Evolutionary conservation across 352 stramenopile species (phyloP).

Genomic region (Detonula confervacea): DNA sequence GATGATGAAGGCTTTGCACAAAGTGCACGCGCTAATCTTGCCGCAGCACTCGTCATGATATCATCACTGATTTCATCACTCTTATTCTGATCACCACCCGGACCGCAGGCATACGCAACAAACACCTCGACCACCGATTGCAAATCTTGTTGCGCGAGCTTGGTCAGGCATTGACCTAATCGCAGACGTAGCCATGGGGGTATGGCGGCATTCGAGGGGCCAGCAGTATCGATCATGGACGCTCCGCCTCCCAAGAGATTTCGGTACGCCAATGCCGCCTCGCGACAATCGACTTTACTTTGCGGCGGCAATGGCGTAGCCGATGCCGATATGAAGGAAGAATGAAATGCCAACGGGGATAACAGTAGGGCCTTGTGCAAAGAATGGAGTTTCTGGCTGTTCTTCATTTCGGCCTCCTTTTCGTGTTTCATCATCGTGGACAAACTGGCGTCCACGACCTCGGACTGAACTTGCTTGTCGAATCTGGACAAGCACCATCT

Average conservation of each 20-base stretch:
- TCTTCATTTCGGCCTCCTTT: conserved; percentile 27
- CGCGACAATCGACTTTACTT: conserved; percentile 41
- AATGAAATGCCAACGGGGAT: conserved; percentile 33
- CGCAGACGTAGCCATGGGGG: conserved; percentile 70
- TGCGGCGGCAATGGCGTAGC: not conserved
- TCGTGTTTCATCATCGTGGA: conserved; percentile 17
- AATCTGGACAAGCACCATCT: conserved; percentile 46
- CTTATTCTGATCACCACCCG: no score
- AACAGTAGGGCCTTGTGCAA: conserved; percentile 42
- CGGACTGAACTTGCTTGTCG: conserved; percentile 10
- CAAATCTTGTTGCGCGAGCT: conserved; percentile 67
- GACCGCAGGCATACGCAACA: conserved; percentile 49
- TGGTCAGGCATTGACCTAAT: conserved; percentile 64
- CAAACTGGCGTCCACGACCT: not conserved
- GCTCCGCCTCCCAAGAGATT: conserved; percentile 52
- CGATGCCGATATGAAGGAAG: conserved; percentile 24
- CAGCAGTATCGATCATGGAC: conserved; percentile 20
- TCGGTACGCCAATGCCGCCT: conserved; percentile 53
- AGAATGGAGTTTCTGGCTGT: conserved; percentile 20
- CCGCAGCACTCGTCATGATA: conserved; percentile 47
- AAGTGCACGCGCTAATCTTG: conserved; percentile 52
- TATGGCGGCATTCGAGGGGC: conserved; percentile 24
- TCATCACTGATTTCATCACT: conserved; percentile 10
- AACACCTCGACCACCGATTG: conserved; percentile 78
- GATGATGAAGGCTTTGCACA: conserved; percentile 41